Evolutionary conservation across 495 filamentous ascomycete genomes (phyloP).

Genomic region (Penicillium robsamsonii): DNA sequence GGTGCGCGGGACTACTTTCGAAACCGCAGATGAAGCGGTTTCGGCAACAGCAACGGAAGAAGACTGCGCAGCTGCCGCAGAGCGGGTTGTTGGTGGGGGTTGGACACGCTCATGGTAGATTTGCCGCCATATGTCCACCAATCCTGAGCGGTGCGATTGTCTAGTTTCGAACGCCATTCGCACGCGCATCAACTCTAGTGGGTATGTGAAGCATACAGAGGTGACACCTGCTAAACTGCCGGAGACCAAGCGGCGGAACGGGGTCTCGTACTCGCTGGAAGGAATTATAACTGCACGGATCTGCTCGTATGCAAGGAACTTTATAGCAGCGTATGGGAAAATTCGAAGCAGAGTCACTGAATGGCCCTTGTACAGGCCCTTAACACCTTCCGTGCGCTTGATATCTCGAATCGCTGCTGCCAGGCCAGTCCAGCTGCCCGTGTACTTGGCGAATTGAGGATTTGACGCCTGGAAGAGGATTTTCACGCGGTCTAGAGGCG

Average conservation of each 20-base stretch:
- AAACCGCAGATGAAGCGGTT: constrained; percentile 36
- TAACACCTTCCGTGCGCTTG: constrained; percentile 65
- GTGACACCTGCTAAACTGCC: constrained; percentile 83
- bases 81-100: constrained; percentile 28
- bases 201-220: constrained; percentile 93
- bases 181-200: constrained; percentile 87
- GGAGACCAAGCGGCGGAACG: constrained; percentile 69
- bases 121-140: constrained; percentile 69
- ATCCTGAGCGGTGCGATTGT: constrained; percentile 58
- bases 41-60: constrained; percentile 34
- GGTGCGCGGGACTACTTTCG: constrained; percentile 52
- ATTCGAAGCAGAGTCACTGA: constrained; percentile 92
- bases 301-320: constrained; percentile 97
- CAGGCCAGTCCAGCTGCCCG: constrained; percentile 80
- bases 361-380: constrained; percentile 87
- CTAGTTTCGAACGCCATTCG: constrained; percentile 93
- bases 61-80: constrained; percentile 26
- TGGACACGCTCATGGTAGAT: constrained; percentile 74
- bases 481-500: constrained; percentile 94
- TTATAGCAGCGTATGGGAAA: constrained; percentile 96
- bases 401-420: constrained; percentile 78
- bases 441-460: constrained; percentile 89
- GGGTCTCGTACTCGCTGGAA: constrained; percentile 69
- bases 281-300: constrained; percentile 75
- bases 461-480: constrained; percentile 97